Evolutionary conservation across 345 rosid genomes (phyloP), one percentile per base, ranked within the genome.

Genomic region (Psidium friedrichsthalianum): DNA sequence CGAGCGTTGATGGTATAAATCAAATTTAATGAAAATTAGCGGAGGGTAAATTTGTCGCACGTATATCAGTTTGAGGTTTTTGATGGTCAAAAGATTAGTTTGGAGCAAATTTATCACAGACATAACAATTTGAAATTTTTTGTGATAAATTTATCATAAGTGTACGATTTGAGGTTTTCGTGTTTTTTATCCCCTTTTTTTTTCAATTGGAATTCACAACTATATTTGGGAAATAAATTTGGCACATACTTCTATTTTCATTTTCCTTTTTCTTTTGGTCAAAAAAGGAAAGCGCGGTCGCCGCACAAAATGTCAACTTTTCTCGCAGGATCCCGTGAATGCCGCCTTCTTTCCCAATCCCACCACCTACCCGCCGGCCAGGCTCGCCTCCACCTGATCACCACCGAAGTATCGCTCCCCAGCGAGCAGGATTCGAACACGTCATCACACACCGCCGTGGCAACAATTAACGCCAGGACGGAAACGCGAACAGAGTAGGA

Each of bases 251-350:
- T 61, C 11, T 61, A 27, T 27, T 27, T 61, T 47, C 14, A 44
- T 14, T 61, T 58, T 57, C 36, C 40, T 42, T 27, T 44, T 58
- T 12, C 14, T 83, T 83, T 83, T 1, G 24, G 58, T 8, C 61
- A 44, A 5, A 27, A 13, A 13, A 5, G 53, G 47, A 9, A 29
- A 9, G 16, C 6, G 64, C 12, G 59, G 13, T 20, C 15, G 3
- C 27, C 61, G n/a, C 24, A 7, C 3, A 0, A 32, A 29, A 54
- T 1, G 59, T 52, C n/a, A 52, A 55, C 64, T 11, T 82, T 54
- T 51, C 84, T 32, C n/a, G 3, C 84, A 20, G 47, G 78, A 69
- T 69, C 84, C 84, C 84, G 84, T 53, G 84, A 82, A 82, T 53
- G 47, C 64, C 84, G 61, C 59, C 40, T 8, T 18, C 59, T n/a